A percentile compares a stretch with the other conserved stretches of the same genome.
Evolutionary conservation across 2,329 filamentous ascomycete species (phyloP).

Genomic region (Aspergillus chevalieri): DNA sequence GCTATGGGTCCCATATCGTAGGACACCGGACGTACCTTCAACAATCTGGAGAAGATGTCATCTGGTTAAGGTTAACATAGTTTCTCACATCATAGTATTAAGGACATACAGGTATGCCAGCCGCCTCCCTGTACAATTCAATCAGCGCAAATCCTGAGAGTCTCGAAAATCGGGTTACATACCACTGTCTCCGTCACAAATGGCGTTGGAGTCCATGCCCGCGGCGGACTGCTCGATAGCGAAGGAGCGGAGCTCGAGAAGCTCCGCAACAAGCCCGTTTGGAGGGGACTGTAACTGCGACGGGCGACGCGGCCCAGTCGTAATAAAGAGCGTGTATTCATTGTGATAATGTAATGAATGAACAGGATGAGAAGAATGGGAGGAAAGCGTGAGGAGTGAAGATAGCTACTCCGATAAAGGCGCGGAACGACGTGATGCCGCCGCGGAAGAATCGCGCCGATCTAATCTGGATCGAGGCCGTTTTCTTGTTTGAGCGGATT

Average conservation of each 20-base stretch:
- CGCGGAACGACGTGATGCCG: background rate
- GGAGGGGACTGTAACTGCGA: constrained; percentile 1
- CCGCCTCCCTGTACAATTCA: constrained; percentile 56
- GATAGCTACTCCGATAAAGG: constrained; percentile 1
- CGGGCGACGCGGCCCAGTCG: constrained; percentile 17
- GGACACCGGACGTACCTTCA: constrained; percentile 54
- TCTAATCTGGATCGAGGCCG: background rate
- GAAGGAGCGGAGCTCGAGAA: constrained; percentile 24
- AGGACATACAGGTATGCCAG: constrained; percentile 66
- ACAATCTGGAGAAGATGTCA: constrained; percentile 74
- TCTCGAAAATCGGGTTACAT: constrained; percentile 27
- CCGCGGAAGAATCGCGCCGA: background rate
- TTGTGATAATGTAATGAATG: constrained; percentile 6
- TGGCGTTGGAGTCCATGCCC: constrained; percentile 47
- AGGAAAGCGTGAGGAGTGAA: constrained; percentile 2
- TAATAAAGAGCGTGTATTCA: constrained; percentile 20
- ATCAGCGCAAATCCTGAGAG: constrained; percentile 13
- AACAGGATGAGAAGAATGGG: background rate
- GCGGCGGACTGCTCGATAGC: constrained; percentile 27
- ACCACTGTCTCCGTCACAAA: constrained; percentile 52
- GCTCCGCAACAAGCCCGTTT: constrained; percentile 15
- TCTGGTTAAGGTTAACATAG: constrained; percentile 42
- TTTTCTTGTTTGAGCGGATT: background rate
- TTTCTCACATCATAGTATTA: background rate
- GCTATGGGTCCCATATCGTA: constrained; percentile 6